Conservation (phyloP, 129 eudicot species). For the Silybum marianum region DNA sequence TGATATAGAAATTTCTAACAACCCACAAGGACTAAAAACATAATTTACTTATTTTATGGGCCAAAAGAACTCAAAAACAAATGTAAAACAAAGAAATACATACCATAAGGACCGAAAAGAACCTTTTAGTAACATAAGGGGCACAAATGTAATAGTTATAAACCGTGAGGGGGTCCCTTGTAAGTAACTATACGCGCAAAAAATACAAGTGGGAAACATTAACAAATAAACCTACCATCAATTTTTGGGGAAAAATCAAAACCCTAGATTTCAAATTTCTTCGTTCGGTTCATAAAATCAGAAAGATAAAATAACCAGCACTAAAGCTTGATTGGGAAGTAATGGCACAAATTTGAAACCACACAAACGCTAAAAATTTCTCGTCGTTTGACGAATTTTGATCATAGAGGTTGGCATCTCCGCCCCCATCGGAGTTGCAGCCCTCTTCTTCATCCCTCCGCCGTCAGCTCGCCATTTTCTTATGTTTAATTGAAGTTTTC, state of each 20-base stretch:
- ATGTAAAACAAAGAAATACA: background rate
- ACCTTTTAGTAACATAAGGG: background rate
- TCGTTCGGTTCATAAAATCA: constrained; percentile 9
- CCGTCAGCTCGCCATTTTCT: constrained; percentile 11
- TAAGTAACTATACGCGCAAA: background rate
- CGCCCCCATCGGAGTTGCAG: constrained; percentile 54
- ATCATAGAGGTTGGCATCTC: constrained; percentile 37
- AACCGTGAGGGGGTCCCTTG: background rate
- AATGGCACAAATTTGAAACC: constrained; percentile 30
- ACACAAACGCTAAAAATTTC: constrained; percentile 35
- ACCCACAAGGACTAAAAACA: too few species aligned
- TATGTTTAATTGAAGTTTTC: background rate
- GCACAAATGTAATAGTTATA: background rate
- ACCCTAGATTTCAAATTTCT: constrained; percentile 36
- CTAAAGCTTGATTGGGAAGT: constrained; percentile 6
- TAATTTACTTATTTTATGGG: too few species aligned
- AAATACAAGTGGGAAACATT: constrained; percentile 16
- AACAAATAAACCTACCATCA: constrained; percentile 18
- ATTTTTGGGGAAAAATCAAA: constrained; percentile 27
- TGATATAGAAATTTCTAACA: too few species aligned
- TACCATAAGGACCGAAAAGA: background rate
- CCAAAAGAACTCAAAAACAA: too few species aligned
- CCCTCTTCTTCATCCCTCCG: constrained; percentile 20
- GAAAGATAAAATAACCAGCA: background rate
- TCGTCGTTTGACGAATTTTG: constrained; percentile 38